These are phyloP conservation scores for Globisporangium spinosum DNA, from an alignment of 352 stramenopile species.

Conservation along the genomic window DNA sequence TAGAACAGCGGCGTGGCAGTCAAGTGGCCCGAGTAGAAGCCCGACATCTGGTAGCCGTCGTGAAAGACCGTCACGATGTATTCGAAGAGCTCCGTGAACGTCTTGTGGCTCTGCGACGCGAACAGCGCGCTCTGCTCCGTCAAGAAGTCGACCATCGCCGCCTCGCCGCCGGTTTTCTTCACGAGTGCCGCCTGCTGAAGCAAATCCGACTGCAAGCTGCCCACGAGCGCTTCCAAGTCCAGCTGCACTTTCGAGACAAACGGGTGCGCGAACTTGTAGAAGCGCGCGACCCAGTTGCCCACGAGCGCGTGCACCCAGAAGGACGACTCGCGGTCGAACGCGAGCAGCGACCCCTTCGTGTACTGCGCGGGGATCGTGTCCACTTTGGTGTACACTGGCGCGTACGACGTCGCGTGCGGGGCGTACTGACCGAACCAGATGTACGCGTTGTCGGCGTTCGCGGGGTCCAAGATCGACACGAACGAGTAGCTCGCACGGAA, in stretches of 20 bases:
- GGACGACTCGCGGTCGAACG: conserved; percentile 51
- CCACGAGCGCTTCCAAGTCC: conserved; percentile 47
- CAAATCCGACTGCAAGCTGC: conserved; percentile 34
- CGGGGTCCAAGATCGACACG: conserved; percentile 59
- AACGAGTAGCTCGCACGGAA: conserved; percentile 91
- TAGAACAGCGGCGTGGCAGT: conserved; percentile 68
- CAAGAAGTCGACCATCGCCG: conserved; percentile 51
- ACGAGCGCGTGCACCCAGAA: conserved; percentile 85
- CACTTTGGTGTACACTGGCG: conserved; percentile 82
- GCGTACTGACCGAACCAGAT: conserved; percentile 91
- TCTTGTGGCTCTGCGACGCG: conserved; percentile 44
- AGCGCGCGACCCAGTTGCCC: conserved; percentile 78
- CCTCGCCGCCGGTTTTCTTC: conserved; percentile 37
- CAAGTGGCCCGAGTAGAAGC: conserved; percentile 40
- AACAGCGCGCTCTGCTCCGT: conserved; percentile 48
- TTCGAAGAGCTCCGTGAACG: conserved; percentile 61
- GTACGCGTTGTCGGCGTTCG: conserved; percentile 57
- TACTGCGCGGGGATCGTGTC: conserved; percentile 44
- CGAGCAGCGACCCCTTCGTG: conserved; percentile 56
- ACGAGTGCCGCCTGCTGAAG: conserved; percentile 31
- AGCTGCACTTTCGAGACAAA: conserved; percentile 57
- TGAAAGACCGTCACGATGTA: conserved; percentile 77
- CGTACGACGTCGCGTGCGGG: conserved; percentile 84
- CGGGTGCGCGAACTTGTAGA: conserved; percentile 68
- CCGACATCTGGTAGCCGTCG: conserved; percentile 72